These are phyloP conservation scores for Williopsis jadinii DNA, from an alignment of 1,139 yeast genomes.

Conservation along the genomic window DNA sequence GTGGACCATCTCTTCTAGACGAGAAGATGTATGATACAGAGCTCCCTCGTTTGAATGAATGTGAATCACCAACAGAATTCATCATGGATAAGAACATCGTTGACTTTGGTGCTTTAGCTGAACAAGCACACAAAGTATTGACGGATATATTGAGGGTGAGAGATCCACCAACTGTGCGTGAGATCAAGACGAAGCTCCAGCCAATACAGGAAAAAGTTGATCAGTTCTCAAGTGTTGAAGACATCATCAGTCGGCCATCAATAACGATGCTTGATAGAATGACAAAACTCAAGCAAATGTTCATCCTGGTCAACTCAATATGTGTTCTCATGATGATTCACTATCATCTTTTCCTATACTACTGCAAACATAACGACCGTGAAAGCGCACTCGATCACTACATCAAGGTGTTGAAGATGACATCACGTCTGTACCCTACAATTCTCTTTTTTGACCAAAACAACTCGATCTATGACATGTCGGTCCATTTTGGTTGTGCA, in stretches of 20 bases:
- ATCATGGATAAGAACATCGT: conserved; percentile 11
- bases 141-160: conserved; percentile 13
- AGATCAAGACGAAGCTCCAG: conserved; percentile 7
- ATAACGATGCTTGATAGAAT: conserved; percentile 13
- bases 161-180: conserved; percentile 9
- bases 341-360: conserved; percentile 17
- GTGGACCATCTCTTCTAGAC: conserved; percentile 19
- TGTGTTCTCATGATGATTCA: conserved; percentile 16
- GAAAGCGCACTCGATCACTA: conserved; percentile 12
- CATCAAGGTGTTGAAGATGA: conserved; percentile 4
- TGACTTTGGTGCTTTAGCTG: conserved; percentile 11
- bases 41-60: conserved; percentile 17
- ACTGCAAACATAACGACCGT: conserved; percentile 8
- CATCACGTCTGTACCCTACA: conserved; percentile 5
- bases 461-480: conserved; percentile 8
- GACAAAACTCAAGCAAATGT: conserved; percentile 9
- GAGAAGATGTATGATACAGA: conserved; percentile 16
- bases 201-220: conserved; percentile 10
- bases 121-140: conserved; percentile 13
- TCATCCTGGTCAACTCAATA: conserved; percentile 7
- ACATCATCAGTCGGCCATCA: conserved; percentile 13
- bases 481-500: conserved; percentile 16
- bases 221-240: conserved; percentile 5
- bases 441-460: conserved; percentile 12
- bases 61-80: conserved; percentile 14